phyloP scores from a whole-genome alignment of 164 flowering plant genomes.

The Vitis riparia region DNA sequence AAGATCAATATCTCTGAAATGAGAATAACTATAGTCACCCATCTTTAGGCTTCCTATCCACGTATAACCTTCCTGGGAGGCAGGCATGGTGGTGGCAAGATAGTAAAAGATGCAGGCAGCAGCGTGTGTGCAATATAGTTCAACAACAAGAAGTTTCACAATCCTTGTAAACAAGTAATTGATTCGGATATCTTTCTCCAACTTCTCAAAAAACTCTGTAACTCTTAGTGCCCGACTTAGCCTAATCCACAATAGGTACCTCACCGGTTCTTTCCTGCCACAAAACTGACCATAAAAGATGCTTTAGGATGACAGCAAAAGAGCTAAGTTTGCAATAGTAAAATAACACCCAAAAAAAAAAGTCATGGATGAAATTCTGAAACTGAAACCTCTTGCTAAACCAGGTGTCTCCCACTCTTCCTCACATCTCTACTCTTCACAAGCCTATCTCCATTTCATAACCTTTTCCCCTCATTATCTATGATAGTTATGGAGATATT shows the following conservation, averaged over 20 bases:
- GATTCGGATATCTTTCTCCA: slow-evolving; percentile 76
- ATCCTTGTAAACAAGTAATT: slow-evolving; percentile 70
- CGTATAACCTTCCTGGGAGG: slow-evolving; percentile 65
- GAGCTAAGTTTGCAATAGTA: background rate
- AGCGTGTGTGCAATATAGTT: slow-evolving; percentile 78
- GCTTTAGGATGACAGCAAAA: background rate
- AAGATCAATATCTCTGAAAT: slow-evolving; percentile 72
- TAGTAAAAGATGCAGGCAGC: slow-evolving; percentile 88
- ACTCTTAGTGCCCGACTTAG: slow-evolving; percentile 55
- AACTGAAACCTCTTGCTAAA: too few species aligned
- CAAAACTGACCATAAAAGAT: slow-evolving; percentile 30
- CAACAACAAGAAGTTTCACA: slow-evolving; percentile 70
- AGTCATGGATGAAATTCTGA: background rate
- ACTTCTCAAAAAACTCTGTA: slow-evolving; percentile 42
- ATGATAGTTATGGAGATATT: too few species aligned
- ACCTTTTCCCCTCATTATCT: too few species aligned
- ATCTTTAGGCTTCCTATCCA: slow-evolving; percentile 82
- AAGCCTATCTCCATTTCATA: too few species aligned
- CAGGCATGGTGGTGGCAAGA: slow-evolving; percentile 73
- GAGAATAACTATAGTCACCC: slow-evolving; percentile 64
- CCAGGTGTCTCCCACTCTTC: too few species aligned
- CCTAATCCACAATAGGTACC: slow-evolving; percentile 71
- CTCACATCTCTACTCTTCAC: too few species aligned
- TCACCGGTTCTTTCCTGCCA: slow-evolving; percentile 57
- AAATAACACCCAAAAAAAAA: background rate